A percentile compares a stretch with the other conserved stretches of the same genome.
phyloP scores from a whole-genome alignment of 805 yeast genomes.

The Lipomyces anomalus region DNA sequence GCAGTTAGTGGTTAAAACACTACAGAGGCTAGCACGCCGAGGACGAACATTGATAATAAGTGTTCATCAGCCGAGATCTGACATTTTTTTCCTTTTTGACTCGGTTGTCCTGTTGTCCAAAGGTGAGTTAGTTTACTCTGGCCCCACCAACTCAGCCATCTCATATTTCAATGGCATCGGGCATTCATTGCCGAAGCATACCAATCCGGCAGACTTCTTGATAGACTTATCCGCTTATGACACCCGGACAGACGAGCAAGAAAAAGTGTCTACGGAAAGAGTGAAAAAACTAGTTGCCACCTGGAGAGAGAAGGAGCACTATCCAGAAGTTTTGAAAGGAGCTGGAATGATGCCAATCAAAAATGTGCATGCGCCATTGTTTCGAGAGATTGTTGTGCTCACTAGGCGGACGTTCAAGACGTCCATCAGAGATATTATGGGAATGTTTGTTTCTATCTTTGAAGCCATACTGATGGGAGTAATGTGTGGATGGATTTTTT shows the following conservation, averaged over 20 bases:
- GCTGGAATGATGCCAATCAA: slow-evolving; percentile 14
- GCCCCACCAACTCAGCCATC: slow-evolving; percentile 42
- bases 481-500: slow-evolving; percentile 73
- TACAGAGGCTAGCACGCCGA: slow-evolving; percentile 49
- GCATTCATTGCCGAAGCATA: slow-evolving; percentile 40
- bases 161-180: slow-evolving; percentile 49
- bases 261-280: slow-evolving; percentile 33
- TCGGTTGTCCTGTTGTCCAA: slow-evolving; percentile 64
- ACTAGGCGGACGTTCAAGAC: slow-evolving; percentile 43
- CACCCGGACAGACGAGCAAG: slow-evolving; percentile 38
- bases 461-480: slow-evolving; percentile 52
- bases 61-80: slow-evolving; percentile 80
- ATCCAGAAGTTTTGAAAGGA: neutral
- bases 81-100: slow-evolving; percentile 65
- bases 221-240: slow-evolving; percentile 57
- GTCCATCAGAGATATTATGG: slow-evolving; percentile 48
- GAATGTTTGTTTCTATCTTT: slow-evolving; percentile 40
- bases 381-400: slow-evolving; percentile 42
- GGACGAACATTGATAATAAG: slow-evolving; percentile 72
- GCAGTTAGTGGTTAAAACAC: slow-evolving; percentile 51
- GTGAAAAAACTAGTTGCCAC: slow-evolving; percentile 33
- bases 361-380: slow-evolving; percentile 34
- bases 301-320: slow-evolving; percentile 34
- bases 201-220: slow-evolving; percentile 58
- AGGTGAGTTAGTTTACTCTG: slow-evolving; percentile 44